These are phyloP conservation scores for Erodium trifolium DNA, from an alignment of 441 rosid species.

Conservation along the genomic window DNA sequence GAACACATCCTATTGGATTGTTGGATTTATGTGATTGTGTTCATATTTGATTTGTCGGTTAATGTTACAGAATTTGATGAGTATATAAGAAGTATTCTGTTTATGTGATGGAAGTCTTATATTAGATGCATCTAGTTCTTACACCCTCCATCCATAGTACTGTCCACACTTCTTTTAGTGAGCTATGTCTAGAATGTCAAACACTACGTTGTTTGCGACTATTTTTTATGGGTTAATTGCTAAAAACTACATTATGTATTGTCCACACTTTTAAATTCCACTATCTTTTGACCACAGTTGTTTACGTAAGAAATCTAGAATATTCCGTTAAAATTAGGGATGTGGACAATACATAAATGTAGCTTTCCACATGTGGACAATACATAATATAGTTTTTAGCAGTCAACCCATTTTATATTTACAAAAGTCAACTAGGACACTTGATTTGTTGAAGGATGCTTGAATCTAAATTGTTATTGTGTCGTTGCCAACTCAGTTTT, in stretches of 20 bases:
- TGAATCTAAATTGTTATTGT: not conserved
- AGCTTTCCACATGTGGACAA: too few species aligned
- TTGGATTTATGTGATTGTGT: slow-evolving; percentile 11
- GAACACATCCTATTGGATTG: slow-evolving; percentile 32
- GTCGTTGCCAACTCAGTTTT: not conserved
- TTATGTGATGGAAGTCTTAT: not conserved
- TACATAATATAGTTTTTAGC: too few species aligned
- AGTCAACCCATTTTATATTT: too few species aligned
- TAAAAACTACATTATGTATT: too few species aligned
- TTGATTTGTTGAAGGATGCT: not conserved
- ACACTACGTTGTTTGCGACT: too few species aligned
- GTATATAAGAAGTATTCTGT: not conserved
- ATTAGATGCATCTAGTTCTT: not conserved
- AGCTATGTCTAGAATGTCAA: not conserved
- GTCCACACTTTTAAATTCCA: too few species aligned
- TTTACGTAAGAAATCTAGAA: too few species aligned
- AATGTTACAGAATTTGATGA: not conserved
- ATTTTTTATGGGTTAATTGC: too few species aligned
- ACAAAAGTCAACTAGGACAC: not conserved
- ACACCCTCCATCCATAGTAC: not conserved
- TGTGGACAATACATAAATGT: too few species aligned
- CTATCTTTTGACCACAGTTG: too few species aligned
- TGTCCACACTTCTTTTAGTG: not conserved
- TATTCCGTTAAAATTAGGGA: too few species aligned
- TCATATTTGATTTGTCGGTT: not conserved